Percentiles rank a stretch among this genome's conserved stretches.
Evolutionary conservation across 2,329 filamentous ascomycete genomes (phyloP).

Genomic region (Pseudogymnoascus sp.): DNA sequence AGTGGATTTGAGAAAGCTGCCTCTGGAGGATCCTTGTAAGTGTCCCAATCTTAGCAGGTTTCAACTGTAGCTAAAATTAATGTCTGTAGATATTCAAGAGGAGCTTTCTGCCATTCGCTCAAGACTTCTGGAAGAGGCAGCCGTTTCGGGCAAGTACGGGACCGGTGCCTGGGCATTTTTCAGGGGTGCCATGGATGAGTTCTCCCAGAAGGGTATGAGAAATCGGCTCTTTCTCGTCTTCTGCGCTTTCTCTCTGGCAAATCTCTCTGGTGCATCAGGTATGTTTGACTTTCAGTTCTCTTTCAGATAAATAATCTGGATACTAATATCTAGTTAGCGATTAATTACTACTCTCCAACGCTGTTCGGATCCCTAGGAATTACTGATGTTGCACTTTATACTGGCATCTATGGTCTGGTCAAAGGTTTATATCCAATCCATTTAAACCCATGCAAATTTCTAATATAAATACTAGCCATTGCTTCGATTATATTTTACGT

Average conservation of each 20-base stretch:
- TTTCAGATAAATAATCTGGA: not conserved
- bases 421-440: conserved; percentile 23
- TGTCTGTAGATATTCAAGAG: not conserved
- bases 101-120: not conserved
- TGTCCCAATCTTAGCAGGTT: not conserved
- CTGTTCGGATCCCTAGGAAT: conserved; percentile 42
- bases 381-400: conserved; percentile 40
- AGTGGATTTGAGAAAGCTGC: not conserved
- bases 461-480: conserved; percentile 24
- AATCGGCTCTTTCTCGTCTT: conserved; percentile 37
- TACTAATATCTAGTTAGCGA: conserved; percentile 24
- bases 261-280: conserved; percentile 36
- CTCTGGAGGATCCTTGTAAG: not conserved
- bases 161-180: conserved; percentile 24
- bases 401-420: conserved; percentile 46
- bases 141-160: not conserved
- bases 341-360: conserved; percentile 40
- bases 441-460: not conserved
- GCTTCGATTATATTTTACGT: conserved; percentile 39
- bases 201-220: conserved; percentile 31
- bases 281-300: not conserved
- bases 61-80: not conserved
- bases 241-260: conserved; percentile 34
- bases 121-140: not conserved
- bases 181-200: conserved; percentile 23